Evolutionary conservation across 495 filamentous ascomycete genomes (phyloP).

Genomic region (Penicillium cataractarum): DNA sequence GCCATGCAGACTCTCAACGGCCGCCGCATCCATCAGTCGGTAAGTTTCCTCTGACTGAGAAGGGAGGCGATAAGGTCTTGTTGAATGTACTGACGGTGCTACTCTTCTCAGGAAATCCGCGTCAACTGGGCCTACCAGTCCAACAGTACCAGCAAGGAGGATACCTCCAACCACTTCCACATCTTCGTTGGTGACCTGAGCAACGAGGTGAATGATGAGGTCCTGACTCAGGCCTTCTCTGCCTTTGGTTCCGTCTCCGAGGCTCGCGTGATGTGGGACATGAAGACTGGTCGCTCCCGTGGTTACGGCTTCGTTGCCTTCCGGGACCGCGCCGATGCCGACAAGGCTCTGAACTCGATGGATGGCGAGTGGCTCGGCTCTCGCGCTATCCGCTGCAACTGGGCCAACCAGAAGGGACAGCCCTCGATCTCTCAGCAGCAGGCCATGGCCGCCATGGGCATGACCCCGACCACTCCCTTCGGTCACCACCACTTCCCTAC

Average conservation of each 20-base stretch:
- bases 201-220: conserved; percentile 98
- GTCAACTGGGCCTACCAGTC: conserved; percentile 99
- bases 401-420: conserved; percentile 99
- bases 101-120: conserved; percentile 79
- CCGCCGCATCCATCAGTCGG: conserved; percentile 90
- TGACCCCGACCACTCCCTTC: conserved; percentile 95
- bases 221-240: conserved; percentile 92
- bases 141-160: conserved; percentile 92
- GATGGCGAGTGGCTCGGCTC: conserved; percentile 99
- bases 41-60: conserved; percentile 34
- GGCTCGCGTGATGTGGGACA: conserved; percentile 99
- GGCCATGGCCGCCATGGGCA: conserved; percentile 95
- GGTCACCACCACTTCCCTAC: conserved; percentile 98
- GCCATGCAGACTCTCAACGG: conserved; percentile 98
- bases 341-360: conserved; percentile 96
- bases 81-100: background rate
- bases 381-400: conserved; percentile 98
- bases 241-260: conserved; percentile 98
- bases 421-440: conserved; percentile 97
- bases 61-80: background rate
- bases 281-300: conserved; percentile 98
- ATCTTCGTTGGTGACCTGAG: conserved; percentile 98
- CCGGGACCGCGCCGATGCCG: conserved; percentile 89
- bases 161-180: conserved; percentile 98
- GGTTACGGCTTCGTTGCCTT: conserved; percentile 99